phyloP scores from a whole-genome alignment of 2,329 filamentous ascomycete genomes.

The Celoporthe dispersa region DNA sequence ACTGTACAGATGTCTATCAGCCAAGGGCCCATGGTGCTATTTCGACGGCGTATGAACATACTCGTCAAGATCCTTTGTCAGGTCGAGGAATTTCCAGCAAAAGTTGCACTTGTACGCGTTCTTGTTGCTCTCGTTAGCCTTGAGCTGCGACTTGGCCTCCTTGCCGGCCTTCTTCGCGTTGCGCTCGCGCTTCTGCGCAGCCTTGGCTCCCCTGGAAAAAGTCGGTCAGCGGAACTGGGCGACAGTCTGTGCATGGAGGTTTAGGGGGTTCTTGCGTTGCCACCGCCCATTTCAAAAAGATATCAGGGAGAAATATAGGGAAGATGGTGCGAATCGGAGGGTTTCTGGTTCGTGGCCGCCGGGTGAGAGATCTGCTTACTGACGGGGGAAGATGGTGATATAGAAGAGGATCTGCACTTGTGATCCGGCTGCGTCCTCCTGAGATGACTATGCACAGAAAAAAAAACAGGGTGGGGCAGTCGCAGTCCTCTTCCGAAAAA shows the following conservation, averaged over 20 bases:
- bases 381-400: not conserved
- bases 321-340: not conserved
- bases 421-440: not conserved
- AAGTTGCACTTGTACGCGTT: not conserved
- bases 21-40: no score
- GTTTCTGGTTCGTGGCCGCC: not conserved
- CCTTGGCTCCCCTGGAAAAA: conserved; percentile 43
- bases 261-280: conserved; percentile 19
- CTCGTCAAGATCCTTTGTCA: not conserved
- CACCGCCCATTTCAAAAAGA: conserved; percentile 25
- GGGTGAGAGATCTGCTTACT: not conserved
- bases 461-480: not conserved
- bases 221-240: conserved; percentile 18
- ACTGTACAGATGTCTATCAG: no score
- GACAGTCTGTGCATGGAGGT: no score
- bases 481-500: not conserved
- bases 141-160: not conserved
- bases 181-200: conserved; percentile 71
- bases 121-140: not conserved
- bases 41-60: no score
- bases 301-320: not conserved
- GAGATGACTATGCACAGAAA: not conserved
- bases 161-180: conserved; percentile 64
- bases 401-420: not conserved
- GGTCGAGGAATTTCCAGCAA: not conserved